Percentiles rank a stretch among this genome's conserved stretches.
phyloP scores from a whole-genome alignment of 108 stramenopile genomes.

The Conticribra guillardii region DNA sequence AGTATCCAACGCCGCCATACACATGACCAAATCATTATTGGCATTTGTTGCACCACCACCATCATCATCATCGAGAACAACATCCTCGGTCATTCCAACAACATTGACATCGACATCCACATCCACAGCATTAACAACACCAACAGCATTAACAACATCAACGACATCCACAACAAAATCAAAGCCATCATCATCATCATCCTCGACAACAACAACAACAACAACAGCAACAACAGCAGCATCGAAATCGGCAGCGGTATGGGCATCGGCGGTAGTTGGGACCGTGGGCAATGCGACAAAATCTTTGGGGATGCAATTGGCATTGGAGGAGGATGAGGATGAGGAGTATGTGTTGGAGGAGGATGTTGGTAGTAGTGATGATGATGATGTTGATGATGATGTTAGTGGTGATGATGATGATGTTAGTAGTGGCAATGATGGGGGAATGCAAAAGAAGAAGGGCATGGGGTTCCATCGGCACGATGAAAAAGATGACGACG shows the following conservation, averaged over 20 bases:
- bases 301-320: constrained; percentile 5
- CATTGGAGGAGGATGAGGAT: constrained; percentile 37
- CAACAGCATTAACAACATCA: background rate
- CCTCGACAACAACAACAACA: background rate
- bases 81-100: background rate
- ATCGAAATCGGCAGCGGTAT: background rate
- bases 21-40: constrained; percentile 7
- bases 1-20: constrained; percentile 9
- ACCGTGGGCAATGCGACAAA: background rate
- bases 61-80: too few relatives aligned
- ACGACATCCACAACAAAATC: background rate
- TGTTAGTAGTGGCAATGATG: too few relatives aligned
- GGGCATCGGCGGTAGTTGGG: background rate
- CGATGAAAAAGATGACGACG: constrained; percentile 25
- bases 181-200: too few relatives aligned
- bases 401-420: too few relatives aligned
- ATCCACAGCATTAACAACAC: too few relatives aligned
- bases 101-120: background rate
- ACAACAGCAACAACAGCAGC: background rate
- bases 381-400: constrained; percentile 11
- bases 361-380: constrained; percentile 17
- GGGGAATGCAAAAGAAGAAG: constrained; percentile 8
- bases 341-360: constrained; percentile 26
- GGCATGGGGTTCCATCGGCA: background rate
- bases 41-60: too few relatives aligned